Evolutionary conservation across 495 filamentous ascomycete genomes (phyloP).

Genomic region (Talaromyces ruber): DNA sequence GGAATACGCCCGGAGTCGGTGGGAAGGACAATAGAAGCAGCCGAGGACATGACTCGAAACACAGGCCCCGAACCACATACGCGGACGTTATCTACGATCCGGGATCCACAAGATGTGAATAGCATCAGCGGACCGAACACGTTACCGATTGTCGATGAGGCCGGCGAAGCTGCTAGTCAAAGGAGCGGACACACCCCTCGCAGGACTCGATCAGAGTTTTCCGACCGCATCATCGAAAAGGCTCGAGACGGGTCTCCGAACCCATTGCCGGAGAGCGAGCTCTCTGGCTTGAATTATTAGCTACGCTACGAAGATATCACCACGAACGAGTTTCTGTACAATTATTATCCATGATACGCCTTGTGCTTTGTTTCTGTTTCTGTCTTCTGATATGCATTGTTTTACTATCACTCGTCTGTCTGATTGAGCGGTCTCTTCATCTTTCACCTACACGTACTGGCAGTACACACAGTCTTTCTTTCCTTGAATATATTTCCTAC

Average conservation of each 20-base stretch:
- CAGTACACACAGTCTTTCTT: neutral
- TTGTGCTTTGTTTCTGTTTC: neutral
- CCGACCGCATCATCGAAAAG: neutral
- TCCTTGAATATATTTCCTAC: conserved; percentile 14
- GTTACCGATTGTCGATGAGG: conserved; percentile 90
- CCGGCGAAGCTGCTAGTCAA: conserved; percentile 63
- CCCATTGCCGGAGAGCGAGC: neutral
- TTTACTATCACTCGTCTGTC: neutral
- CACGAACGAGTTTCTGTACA: neutral
- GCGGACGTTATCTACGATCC: conserved; percentile 41
- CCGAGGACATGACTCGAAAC: conserved; percentile 43
- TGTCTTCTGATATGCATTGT: neutral
- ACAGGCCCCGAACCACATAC: conserved; percentile 46
- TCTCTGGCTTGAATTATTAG: neutral
- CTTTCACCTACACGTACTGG: neutral
- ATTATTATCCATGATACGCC: neutral
- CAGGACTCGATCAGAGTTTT: neutral
- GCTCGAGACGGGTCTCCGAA: neutral
- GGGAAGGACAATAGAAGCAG: conserved; percentile 38
- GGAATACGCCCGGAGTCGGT: conserved; percentile 35
- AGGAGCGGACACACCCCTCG: neutral
- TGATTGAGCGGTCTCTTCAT: neutral
- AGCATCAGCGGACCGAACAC: conserved; percentile 52
- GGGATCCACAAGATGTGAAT: conserved; percentile 44
- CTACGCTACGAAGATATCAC: neutral